Evolutionary conservation across 2,329 filamentous ascomycete genomes (phyloP).

Genomic region (Sporothrix globosa): DNA sequence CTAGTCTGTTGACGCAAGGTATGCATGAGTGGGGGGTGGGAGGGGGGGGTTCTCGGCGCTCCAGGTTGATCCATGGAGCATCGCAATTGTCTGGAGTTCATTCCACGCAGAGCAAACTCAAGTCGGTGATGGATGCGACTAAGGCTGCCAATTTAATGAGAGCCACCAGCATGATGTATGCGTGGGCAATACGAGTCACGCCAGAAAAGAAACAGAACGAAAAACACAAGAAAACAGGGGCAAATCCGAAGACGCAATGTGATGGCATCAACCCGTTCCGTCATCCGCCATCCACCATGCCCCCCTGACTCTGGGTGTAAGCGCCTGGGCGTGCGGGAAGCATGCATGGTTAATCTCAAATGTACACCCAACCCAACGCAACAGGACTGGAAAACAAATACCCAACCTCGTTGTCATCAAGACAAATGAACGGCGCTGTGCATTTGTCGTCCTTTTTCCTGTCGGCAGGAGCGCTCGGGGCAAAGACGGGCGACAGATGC

Average conservation of each 20-base stretch:
- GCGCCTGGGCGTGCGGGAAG: not conserved
- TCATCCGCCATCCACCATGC: not conserved
- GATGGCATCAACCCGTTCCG: conserved; percentile 26
- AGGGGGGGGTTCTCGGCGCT: too few relatives aligned
- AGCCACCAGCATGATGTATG: not conserved
- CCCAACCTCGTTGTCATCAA: too few relatives aligned
- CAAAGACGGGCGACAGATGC: not conserved
- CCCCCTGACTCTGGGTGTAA: too few relatives aligned
- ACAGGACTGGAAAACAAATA: not conserved
- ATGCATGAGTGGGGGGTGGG: conserved; percentile 14
- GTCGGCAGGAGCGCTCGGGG: conserved; percentile 15
- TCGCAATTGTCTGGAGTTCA: not conserved
- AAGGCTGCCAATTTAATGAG: too few relatives aligned
- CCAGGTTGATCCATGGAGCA: not conserved
- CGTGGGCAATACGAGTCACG: conserved; percentile 10
- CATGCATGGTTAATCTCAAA: conserved; percentile 17
- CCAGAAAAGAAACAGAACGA: not conserved
- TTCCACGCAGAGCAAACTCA: too few relatives aligned
- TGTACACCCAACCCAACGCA: conserved; percentile 10
- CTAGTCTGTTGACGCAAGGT: conserved; percentile 9
- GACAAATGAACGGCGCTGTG: not conserved
- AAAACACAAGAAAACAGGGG: not conserved
- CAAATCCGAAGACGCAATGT: conserved; percentile 6
- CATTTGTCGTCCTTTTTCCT: not conserved
- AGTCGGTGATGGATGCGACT: too few relatives aligned